Evolutionary conservation across 1,284 basidiomycete species (phyloP).

Genomic region (Ceratobasidium sp.): DNA sequence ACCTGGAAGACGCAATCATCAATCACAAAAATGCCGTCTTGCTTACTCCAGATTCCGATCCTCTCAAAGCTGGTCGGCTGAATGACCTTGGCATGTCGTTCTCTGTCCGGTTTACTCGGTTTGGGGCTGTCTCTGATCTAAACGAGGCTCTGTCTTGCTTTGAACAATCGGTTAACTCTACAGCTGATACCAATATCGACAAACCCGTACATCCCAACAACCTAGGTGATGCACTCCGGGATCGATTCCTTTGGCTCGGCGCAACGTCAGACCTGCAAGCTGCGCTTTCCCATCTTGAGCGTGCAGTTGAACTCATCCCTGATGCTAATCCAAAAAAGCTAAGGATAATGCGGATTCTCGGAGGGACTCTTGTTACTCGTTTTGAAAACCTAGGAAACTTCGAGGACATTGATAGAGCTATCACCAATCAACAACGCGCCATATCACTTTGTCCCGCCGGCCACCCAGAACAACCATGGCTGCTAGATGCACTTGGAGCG

Average conservation of each 20-base stretch:
- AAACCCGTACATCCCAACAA: not conserved
- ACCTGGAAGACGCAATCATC: conserved; percentile 16
- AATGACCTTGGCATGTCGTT: conserved; percentile 19
- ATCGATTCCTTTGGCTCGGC: not conserved
- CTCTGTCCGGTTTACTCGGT: not conserved
- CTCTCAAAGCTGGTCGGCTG: not conserved
- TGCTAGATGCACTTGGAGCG: not conserved
- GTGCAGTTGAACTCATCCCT: conserved; percentile 12
- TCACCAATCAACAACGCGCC: not conserved
- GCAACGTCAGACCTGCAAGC: not conserved
- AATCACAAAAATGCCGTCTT: not conserved
- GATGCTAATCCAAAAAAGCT: not conserved
- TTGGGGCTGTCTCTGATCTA: not conserved
- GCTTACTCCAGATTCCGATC: conserved; percentile 7
- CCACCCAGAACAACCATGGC: not conserved
- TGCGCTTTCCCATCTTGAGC: not conserved
- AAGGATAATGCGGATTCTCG: not conserved
- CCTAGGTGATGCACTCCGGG: not conserved
- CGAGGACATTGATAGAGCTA: conserved; percentile 12
- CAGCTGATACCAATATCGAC: not conserved
- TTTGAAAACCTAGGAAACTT: conserved; percentile 1
- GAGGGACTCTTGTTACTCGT: not conserved
- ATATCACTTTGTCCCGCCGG: not conserved
- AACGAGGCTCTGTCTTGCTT: not conserved
- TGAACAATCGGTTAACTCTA: not conserved